Percentiles rank a stretch among this genome's conserved stretches.
Conservation (phyloP, 176 grass and related monocot species). For the Musa acuminata region DNA sequence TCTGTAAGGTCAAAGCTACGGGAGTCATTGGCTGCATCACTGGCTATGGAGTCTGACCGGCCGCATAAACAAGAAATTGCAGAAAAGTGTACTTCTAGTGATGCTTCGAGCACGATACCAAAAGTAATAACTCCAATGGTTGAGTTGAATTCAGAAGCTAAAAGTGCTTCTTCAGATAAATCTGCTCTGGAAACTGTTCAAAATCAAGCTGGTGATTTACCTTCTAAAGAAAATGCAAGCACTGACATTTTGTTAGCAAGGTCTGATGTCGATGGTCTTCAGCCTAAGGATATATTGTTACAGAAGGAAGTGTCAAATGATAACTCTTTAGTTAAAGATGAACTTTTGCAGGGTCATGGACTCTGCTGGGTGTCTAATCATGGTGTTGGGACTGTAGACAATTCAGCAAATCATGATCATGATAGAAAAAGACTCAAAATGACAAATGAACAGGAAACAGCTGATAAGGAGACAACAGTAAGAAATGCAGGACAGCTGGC, state of each 20-base stretch:
- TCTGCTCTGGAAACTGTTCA: constrained; percentile 16
- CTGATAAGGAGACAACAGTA: constrained; percentile 14
- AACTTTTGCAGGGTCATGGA: constrained; percentile 90
- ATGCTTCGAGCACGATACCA: background rate
- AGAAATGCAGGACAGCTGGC: constrained; percentile 38
- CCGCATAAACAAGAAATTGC: constrained; percentile 13
- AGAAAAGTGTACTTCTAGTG: constrained; percentile 19
- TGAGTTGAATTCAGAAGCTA: constrained; percentile 8
- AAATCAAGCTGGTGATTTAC: constrained; percentile 18
- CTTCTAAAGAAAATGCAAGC: constrained; percentile 7
- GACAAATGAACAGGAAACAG: constrained; percentile 13
- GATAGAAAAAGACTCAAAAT: constrained; percentile 25
- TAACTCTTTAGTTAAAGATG: constrained; percentile 51
- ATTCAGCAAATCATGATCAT: constrained; percentile 4
- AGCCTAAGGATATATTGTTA: constrained; percentile 23
- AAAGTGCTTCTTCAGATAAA: constrained; percentile 12
- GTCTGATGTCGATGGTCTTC: constrained; percentile 23
- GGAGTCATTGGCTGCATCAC: constrained; percentile 38
- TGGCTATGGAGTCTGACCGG: constrained; percentile 38
- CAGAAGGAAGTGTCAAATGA: constrained; percentile 38
- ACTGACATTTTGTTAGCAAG: background rate
- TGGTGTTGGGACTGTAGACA: constrained; percentile 23
- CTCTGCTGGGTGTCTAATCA: constrained; percentile 80
- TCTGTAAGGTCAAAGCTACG: constrained; percentile 50
- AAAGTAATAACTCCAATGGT: constrained; percentile 16